Conservation (phyloP, 306 rosid genomes). For the Lotus japonicus region DNA sequence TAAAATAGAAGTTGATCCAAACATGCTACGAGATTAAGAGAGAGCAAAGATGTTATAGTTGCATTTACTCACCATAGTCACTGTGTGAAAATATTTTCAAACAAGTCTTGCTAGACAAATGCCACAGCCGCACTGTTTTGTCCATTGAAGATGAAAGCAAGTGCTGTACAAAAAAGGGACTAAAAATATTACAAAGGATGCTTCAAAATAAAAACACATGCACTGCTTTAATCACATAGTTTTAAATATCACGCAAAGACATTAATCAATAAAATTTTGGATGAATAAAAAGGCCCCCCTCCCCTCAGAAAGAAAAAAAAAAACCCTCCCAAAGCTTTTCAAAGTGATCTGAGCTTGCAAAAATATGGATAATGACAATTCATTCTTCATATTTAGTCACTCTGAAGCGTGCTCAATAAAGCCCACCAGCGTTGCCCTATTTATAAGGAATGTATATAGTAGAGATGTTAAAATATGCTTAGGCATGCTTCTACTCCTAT, state of each 20-base stretch:
- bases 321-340: background rate
- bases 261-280: background rate
- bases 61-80: conserved; percentile 74
- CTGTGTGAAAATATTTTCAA: conserved; percentile 82
- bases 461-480: background rate
- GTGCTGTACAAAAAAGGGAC: conserved; percentile 44
- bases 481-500: background rate
- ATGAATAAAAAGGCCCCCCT: background rate
- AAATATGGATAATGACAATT: conserved; percentile 3
- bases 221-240: background rate
- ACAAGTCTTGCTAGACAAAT: conserved; percentile 76
- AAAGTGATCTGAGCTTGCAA: conserved; percentile 4
- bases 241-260: conserved; percentile 9
- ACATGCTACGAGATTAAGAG: background rate
- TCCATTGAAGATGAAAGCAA: conserved; percentile 99
- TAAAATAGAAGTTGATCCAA: too few species aligned
- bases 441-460: background rate
- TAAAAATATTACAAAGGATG: conserved; percentile 21
- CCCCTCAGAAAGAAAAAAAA: background rate
- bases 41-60: conserved; percentile 10
- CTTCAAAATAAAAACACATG: background rate
- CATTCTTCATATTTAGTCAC: conserved; percentile 12
- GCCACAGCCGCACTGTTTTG: conserved; percentile 99
- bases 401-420: background rate
- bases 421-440: background rate